Evolutionary conservation across 202 grass and related monocot species (phyloP), one percentile per base, ranked within the genome.

Genomic region (Zizania palustris): DNA sequence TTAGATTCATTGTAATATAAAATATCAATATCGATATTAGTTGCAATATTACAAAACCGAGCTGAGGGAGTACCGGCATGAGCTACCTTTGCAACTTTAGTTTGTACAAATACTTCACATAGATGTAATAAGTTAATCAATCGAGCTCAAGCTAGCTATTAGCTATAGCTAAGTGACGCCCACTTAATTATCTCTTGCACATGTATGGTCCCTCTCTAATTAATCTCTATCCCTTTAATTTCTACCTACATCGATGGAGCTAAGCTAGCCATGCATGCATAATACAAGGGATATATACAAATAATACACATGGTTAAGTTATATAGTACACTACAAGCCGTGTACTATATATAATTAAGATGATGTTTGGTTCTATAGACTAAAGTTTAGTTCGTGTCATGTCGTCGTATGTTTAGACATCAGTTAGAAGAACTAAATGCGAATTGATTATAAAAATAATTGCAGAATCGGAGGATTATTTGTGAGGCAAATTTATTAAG

Each of bases 121-220:
- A 46, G 4, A 65, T 40, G 35, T 42, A 45, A 9, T 58, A 42
- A 49, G 20, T 58, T 79, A 69, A 66, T 81, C n/a, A 84, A 71
- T 71, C 70, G 49, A 40, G 64, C 28, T 14, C 28, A 72, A 59
- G 18, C 18, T 42, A 42, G 7, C 4, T 20, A 55, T 42, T 20
- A 55, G 15, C 6, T 55, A 55, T 54, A 55, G 81, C 60, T 80
- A 74, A 88, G 87, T 93, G 85, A 82, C 85, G 74, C 88, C 78
- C 80, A 93, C 87, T 55, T 55, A 55, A 55, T 75, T 49, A 57
- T 75, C 84, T 58, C 28, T 51, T 54, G 72, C 88, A 90, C 85
- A 88, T 88, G 74, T 74, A 78, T 83, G 91, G 85, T 75, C 75
- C 72, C 78, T 73, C 78, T 45, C 36, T 86, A 42, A 7, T 7